phyloP scores from a whole-genome alignment of 345 rosid genomes.

The Citrus australasica region DNA sequence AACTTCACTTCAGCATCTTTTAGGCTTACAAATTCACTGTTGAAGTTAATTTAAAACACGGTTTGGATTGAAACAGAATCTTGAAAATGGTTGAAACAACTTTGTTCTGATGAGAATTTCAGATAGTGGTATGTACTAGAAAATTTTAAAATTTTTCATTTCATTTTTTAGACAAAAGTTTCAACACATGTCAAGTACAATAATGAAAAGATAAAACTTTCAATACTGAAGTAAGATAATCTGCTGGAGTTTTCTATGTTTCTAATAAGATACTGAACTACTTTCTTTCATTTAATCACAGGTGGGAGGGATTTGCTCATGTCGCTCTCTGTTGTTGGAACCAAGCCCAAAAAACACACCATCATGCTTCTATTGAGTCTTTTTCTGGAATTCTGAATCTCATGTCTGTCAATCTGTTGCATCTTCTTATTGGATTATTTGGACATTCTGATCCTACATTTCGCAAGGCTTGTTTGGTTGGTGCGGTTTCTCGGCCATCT shows the following conservation, averaged over 20 bases:
- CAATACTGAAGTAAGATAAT: not conserved
- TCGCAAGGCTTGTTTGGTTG: constrained; percentile 53
- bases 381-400: constrained; percentile 22
- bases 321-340: constrained; percentile 42
- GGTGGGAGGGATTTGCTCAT: constrained; percentile 69
- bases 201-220: not conserved
- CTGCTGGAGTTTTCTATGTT: not conserved
- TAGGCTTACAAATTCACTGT: not conserved
- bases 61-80: not conserved
- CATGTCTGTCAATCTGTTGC: constrained; percentile 36
- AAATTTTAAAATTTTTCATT: not conserved
- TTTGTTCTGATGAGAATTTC: not conserved
- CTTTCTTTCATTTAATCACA: constrained; percentile 18
- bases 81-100: not conserved
- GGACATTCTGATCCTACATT: constrained; percentile 39
- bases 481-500: constrained; percentile 25
- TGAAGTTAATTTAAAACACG: not conserved
- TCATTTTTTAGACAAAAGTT: not conserved
- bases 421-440: constrained; percentile 34
- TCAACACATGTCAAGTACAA: not conserved
- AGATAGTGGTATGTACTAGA: not conserved
- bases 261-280: not conserved
- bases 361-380: constrained; percentile 8
- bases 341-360: constrained; percentile 8
- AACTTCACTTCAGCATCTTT: not conserved